These are phyloP conservation scores for Scalesia atractyloides DNA, from an alignment of 129 eudicot species.

Conservation along the genomic window DNA sequence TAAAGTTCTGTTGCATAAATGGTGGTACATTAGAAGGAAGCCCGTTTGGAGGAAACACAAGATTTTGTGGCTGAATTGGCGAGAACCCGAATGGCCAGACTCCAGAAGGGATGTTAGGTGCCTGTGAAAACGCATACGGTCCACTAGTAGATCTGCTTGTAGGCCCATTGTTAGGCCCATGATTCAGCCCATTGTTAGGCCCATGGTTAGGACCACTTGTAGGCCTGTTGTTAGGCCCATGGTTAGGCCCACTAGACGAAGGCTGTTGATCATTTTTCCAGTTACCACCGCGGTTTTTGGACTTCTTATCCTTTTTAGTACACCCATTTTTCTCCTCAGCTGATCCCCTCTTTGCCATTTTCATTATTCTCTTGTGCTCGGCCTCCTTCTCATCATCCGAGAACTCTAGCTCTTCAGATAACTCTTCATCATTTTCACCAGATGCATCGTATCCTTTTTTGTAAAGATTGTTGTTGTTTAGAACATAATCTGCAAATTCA, in stretches of 20 bases:
- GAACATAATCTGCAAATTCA: conserved; percentile 71
- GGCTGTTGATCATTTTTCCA: conserved; percentile 38
- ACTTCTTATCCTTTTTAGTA: conserved; percentile 47
- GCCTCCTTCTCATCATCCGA: conserved; percentile 96
- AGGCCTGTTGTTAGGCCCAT: conserved; percentile 2
- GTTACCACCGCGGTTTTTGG: conserved; percentile 39
- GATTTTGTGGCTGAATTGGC: conserved; percentile 45
- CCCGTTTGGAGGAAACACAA: conserved; percentile 22
- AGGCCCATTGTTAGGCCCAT: too few species aligned
- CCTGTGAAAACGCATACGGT: conserved; percentile 28
- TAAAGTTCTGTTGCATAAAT: conserved; percentile 51
- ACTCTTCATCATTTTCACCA: conserved; percentile 79
- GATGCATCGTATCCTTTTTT: conserved; percentile 95
- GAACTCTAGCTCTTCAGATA: conserved; percentile 65
- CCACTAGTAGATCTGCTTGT: neutral
- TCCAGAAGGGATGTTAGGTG: neutral
- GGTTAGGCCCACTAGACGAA: conserved; percentile 14
- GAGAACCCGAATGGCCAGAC: conserved; percentile 50
- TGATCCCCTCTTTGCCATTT: conserved; percentile 68
- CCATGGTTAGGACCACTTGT: too few species aligned
- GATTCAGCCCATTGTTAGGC: too few species aligned
- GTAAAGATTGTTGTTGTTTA: conserved; percentile 62
- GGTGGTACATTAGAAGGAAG: conserved; percentile 36
- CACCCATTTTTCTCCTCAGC: conserved; percentile 41
- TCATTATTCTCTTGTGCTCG: conserved; percentile 62